A percentile compares a stretch with the other conserved stretches of the same genome.
Conservation (phyloP, 2,329 filamentous ascomycete genomes). For the Neofusicoccum kwambonambiense region DNA sequence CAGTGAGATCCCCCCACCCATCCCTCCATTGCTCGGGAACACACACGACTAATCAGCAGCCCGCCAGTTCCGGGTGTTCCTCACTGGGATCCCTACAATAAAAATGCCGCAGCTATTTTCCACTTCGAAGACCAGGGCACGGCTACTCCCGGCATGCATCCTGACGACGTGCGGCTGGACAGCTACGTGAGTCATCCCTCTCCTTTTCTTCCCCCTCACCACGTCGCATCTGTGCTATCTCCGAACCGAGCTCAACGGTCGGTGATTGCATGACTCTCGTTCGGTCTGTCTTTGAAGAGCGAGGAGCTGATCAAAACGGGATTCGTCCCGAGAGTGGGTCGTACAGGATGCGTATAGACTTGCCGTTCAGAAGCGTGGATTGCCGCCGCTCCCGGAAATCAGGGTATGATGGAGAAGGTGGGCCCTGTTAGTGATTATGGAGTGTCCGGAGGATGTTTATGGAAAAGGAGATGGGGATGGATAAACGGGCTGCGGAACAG, state of each 20-base stretch:
- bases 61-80: not conserved
- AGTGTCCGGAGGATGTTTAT: no score
- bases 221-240: not conserved
- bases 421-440: no score
- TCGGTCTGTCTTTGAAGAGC: not conserved
- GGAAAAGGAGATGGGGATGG: no score
- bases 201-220: no score
- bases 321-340: not conserved
- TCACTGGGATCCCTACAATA: not conserved
- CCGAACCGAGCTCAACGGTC: not conserved
- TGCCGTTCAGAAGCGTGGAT: not conserved
- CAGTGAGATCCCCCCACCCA: not conserved
- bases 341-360: not conserved
- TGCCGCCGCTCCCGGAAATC: not conserved
- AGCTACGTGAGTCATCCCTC: not conserved
- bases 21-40: no score
- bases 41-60: not conserved
- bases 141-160: not conserved
- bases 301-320: not conserved
- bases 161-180: constrained; percentile 4
- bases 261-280: no score
- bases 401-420: not conserved
- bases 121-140: constrained; percentile 1
- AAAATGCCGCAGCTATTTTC: not conserved
- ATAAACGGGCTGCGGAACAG: no score